Evolutionary conservation across 2,329 filamentous ascomycete genomes (phyloP), one percentile per base, ranked within the genome.

Genomic region (Falciphora oryzae): DNA sequence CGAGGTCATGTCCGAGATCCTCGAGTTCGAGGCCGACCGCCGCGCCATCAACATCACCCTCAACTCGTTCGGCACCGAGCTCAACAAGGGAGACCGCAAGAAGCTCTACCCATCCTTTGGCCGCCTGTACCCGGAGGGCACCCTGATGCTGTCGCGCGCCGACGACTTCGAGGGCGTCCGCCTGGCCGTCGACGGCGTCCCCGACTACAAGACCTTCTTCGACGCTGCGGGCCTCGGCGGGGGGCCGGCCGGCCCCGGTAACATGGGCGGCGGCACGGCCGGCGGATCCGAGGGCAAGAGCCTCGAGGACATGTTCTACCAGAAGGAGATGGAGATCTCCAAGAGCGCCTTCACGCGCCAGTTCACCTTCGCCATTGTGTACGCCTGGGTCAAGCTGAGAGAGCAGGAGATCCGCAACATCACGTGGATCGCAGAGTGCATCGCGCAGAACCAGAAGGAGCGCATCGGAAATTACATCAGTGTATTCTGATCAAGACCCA

Each of bases 321-420:
- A 97, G 77, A 98, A 97, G 80, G 95, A 99, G 80, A 98, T 98
- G 95, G 93, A 99, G 76, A 90, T 98, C 68, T 94, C 91, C 65
- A 99, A 99, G 83, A 80, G 89, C 66, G 92, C 93, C 11, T 99
- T 99, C 75, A 99, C 95, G 6, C 86, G 92, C 70, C 95, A 99
- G 76, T 99, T 99, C 76, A 96, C 93, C 18, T 93, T 92, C 71
- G 91, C 92, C 50, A 92, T 98, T 70, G 92, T 99, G 62, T 99
- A 98, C 75, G 93, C 93, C 25, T 99, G 95, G 95, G 92, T 99
- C 66, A 97, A 96, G 82, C 81, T 99, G 73, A 88, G 93, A 76
- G 95, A 99, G 79, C 95, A 99, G 93, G 95, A 99, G 90, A 97
- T 98, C 72, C 91, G 95, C 69, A 99, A 99, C 79, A 97, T 99